Base-by-base conservation (phyloP, 1,284 basidiomycete species). In the Schizophyllum commune region DNA sequence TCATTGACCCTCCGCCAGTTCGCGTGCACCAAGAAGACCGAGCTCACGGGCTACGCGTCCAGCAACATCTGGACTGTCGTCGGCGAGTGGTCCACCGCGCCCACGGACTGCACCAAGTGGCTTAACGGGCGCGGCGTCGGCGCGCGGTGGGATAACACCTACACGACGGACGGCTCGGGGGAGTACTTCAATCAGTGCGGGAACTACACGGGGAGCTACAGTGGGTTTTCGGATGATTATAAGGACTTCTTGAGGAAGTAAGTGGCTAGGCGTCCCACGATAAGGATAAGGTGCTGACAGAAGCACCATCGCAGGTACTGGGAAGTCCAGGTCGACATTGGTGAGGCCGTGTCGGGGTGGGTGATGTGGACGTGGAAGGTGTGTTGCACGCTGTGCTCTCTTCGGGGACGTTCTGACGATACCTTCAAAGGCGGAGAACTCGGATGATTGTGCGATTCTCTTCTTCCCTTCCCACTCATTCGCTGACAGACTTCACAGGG, bases 351-450 rank as follows among this genome's bases (percentile, higher is more conserved):
- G 7, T 81, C 84, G 58, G 90, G 91, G n/a, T 92, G 89, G 89
- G 77, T 89, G n/a, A 89, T 81, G 70, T 92, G 90, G 90, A 84
- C 89, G 11, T 92, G 89, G 89, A 91, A 91, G 82, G 87, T 84
- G 57, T 39, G 76, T 67, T 22, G 34, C 20, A 58, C 62, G 22
- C 47, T 56, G 39, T 60, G 52, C 20, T 60, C 52, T 56, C 54
- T 58, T 39, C 55, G 20, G 15, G 15, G 6, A 13, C 7, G 47
- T 21, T 51, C n/a, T 63, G 11, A 56, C 55, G 62, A 19, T 57
- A 58, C 57, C 21, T 34, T 52, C 64, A 58, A 60, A 81, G 83
- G 77, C 83, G n/a, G 86, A 89, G 72, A 82, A 80, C 66, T 83
- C 86, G n/a, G 86, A 88, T 67, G 87, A 89, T 63, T 89, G 65